A percentile compares a stretch with the other conserved stretches of the same genome.
These are phyloP conservation scores for Kuraishia molischiana DNA, from an alignment of 805 yeast species.

Conservation along the genomic window DNA sequence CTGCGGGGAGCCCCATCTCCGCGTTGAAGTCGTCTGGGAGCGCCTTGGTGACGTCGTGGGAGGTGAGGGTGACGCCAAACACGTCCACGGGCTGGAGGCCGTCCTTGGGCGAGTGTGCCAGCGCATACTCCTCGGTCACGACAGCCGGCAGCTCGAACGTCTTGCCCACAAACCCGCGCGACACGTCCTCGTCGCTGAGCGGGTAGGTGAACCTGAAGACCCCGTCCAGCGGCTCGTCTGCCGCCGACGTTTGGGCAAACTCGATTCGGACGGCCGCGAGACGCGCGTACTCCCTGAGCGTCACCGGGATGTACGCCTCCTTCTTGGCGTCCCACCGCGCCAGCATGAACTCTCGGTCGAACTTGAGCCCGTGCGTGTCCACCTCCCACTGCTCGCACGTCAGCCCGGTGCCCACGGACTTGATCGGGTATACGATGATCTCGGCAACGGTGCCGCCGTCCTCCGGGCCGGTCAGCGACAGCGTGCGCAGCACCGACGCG, in stretches of 20 bases:
- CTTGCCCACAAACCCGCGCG: constrained; percentile 1
- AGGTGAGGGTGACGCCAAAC: constrained; percentile 12
- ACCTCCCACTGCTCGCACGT: constrained; percentile 16
- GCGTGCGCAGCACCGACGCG: not conserved
- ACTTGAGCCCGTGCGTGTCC: constrained; percentile 16
- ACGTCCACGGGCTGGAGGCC: constrained; percentile 7
- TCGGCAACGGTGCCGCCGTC: constrained; percentile 15
- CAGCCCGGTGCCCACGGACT: constrained; percentile 16
- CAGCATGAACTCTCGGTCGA: constrained; percentile 18
- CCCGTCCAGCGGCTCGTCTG: not conserved
- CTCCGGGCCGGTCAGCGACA: not conserved
- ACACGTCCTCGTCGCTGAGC: not conserved
- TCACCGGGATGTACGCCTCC: constrained; percentile 7
- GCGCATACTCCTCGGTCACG: constrained; percentile 6
- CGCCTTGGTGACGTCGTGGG: constrained; percentile 12
- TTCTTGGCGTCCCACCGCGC: constrained; percentile 9
- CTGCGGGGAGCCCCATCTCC: constrained; percentile 10
- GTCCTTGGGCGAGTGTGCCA: not conserved
- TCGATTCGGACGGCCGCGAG: constrained; percentile 8
- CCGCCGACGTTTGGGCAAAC: constrained; percentile 6
- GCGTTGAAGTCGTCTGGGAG: constrained; percentile 11
- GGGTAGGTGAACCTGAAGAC: constrained; percentile 12
- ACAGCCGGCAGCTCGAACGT: constrained; percentile 10
- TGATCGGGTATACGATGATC: constrained; percentile 19
- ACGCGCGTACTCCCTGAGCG: constrained; percentile 8